Conservation (phyloP, 768 basidiomycete species). For the Auriscalpium vulgare region DNA sequence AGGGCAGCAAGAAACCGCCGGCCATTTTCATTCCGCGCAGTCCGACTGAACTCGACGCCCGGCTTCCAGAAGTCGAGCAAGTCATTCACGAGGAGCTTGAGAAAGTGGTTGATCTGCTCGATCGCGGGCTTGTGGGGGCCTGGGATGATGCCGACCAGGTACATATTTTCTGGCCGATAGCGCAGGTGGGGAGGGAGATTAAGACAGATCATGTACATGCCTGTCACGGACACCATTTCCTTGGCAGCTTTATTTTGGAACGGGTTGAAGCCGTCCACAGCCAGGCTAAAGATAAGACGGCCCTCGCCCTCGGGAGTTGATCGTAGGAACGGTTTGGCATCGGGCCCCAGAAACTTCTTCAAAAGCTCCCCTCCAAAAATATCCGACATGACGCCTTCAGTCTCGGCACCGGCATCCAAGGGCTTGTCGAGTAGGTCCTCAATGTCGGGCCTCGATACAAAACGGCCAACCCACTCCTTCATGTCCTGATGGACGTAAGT, state of each 20-base stretch:
- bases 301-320: neutral
- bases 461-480: neutral
- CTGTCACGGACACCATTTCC: constrained; percentile 2
- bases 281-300: constrained; percentile 23
- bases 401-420: neutral
- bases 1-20: constrained; percentile 2
- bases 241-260: neutral
- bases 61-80: constrained; percentile 12
- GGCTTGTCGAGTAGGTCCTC: neutral
- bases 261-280: constrained; percentile 3
- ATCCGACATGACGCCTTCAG: neutral
- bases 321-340: neutral
- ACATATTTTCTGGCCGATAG: constrained; percentile 20
- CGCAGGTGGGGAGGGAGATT: constrained; percentile 23
- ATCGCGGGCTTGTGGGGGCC: constrained; percentile 15
- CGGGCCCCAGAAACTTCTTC: neutral
- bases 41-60: constrained; percentile 1
- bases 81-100: constrained; percentile 10
- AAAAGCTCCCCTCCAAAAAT: neutral
- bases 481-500: neutral
- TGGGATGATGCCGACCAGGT: constrained; percentile 15
- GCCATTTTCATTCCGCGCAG: neutral
- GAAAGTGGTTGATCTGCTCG: constrained; percentile 3
- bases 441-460: neutral
- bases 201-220: constrained; percentile 14